These are phyloP conservation scores for Xylaria digitata DNA, from an alignment of 2,329 filamentous ascomycete species.

Conservation along the genomic window DNA sequence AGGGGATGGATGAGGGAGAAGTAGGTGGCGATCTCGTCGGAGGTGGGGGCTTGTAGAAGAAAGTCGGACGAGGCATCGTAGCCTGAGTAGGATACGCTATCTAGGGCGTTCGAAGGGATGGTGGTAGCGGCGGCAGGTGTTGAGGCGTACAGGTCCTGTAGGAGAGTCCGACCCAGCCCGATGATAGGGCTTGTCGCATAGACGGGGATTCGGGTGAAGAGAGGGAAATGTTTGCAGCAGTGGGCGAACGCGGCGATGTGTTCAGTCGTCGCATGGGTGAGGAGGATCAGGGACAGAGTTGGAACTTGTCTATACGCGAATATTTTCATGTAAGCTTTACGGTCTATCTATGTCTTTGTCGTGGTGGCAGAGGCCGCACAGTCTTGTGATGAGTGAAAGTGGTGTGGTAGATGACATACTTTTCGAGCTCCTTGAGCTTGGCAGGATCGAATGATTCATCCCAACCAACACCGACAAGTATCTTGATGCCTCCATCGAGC, in stretches of 20 bases:
- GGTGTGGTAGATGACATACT: conserved; percentile 63
- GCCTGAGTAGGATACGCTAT: conserved; percentile 67
- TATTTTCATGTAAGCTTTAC: not conserved
- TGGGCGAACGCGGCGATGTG: conserved; percentile 95
- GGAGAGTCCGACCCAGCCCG: conserved; percentile 87
- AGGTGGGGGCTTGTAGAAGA: conserved; percentile 75
- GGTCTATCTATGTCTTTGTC: not conserved
- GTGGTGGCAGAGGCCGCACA: not conserved
- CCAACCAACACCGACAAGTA: conserved; percentile 95
- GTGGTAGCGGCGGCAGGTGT: conserved; percentile 88
- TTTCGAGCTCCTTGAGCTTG: conserved; percentile 88
- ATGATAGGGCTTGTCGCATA: conserved; percentile 96
- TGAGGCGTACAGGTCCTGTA: conserved; percentile 92
- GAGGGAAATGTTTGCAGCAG: conserved; percentile 95
- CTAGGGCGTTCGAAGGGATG: conserved; percentile 78
- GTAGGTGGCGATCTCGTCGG: conserved; percentile 91
- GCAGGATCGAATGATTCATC: conserved; percentile 87
- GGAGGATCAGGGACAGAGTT: conserved; percentile 89
- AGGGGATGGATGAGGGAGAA: conserved; percentile 91
- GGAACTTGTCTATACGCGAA: conserved; percentile 79
- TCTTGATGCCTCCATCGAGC: conserved; percentile 95
- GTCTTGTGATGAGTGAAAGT: not conserved
- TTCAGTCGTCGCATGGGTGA: conserved; percentile 91
- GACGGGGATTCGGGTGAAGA: conserved; percentile 90
- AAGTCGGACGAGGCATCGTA: conserved; percentile 67